Conservation (phyloP, 2,329 filamentous ascomycete species). For the Botryotinia narcissicola region DNA sequence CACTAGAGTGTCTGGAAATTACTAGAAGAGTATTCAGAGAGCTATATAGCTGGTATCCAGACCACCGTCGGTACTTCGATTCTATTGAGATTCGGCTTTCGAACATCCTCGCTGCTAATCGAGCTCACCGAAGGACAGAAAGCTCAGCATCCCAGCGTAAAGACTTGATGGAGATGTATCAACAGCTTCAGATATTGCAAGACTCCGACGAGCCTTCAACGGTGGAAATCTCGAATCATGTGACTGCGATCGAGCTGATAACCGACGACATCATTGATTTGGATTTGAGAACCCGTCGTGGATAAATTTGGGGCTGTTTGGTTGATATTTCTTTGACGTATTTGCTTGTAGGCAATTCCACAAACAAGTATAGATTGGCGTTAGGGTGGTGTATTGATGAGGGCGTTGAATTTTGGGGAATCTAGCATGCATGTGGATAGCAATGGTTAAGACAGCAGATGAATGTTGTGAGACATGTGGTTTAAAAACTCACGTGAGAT, state of each 20-base stretch:
- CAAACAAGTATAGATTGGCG: not conserved
- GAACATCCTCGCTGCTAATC: not conserved
- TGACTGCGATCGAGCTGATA: not conserved
- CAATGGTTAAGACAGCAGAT: not conserved
- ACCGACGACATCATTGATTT: not conserved
- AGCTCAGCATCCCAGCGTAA: not conserved
- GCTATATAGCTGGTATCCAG: not conserved
- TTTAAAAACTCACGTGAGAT: not conserved
- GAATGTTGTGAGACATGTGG: not conserved
- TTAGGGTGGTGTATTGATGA: not conserved
- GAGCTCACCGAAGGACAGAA: not conserved
- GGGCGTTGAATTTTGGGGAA: not conserved
- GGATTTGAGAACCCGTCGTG: not conserved
- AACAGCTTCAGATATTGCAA: not conserved
- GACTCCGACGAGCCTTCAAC: not conserved
- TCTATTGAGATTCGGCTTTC: not conserved
- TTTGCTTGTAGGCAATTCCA: not conserved
- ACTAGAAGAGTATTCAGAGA: not conserved
- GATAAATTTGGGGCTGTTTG: not conserved
- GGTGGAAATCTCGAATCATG: not conserved
- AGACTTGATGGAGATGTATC: not conserved
- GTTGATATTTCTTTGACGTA: not conserved
- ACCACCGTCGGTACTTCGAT: not conserved
- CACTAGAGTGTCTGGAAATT: not conserved
- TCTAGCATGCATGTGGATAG: not conserved